phyloP scores from a whole-genome alignment of 306 rosid genomes.

The Vigna unguiculata region DNA sequence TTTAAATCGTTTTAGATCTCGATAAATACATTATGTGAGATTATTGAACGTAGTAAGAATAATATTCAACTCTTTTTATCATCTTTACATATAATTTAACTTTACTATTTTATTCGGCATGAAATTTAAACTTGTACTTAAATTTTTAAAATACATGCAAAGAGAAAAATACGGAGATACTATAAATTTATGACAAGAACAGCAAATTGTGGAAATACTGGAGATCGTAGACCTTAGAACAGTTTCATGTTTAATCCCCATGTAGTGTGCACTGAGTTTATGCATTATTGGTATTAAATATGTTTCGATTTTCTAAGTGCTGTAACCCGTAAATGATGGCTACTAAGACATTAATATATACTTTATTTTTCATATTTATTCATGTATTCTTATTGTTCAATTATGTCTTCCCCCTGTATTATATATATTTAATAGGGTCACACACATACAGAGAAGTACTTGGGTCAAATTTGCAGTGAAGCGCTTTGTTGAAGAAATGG shows the following conservation, averaged over 20 bases:
- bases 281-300: slow-evolving; percentile 12
- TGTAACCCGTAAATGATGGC: slow-evolving; percentile 39
- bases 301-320: neutral
- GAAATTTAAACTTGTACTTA: too few species aligned
- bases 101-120: too few species aligned
- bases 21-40: too few species aligned
- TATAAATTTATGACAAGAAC: neutral
- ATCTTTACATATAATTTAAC: too few species aligned
- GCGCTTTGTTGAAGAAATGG: slow-evolving; percentile 46
- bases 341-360: neutral
- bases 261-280: neutral
- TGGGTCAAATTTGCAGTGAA: slow-evolving; percentile 45
- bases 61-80: too few species aligned
- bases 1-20: too few species aligned
- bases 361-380: neutral
- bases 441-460: neutral
- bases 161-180: too few species aligned
- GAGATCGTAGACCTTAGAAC: neutral
- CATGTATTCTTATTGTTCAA: neutral
- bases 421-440: neutral
- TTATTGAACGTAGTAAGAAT: too few species aligned
- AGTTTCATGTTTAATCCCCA: slow-evolving; percentile 1
- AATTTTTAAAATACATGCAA: too few species aligned
- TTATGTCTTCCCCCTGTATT: neutral
- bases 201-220: neutral